A percentile compares a stretch with the other conserved stretches of the same genome.
Conservation (phyloP, 495 filamentous ascomycete genomes). For the Aspergillus sclerotioniger region DNA sequence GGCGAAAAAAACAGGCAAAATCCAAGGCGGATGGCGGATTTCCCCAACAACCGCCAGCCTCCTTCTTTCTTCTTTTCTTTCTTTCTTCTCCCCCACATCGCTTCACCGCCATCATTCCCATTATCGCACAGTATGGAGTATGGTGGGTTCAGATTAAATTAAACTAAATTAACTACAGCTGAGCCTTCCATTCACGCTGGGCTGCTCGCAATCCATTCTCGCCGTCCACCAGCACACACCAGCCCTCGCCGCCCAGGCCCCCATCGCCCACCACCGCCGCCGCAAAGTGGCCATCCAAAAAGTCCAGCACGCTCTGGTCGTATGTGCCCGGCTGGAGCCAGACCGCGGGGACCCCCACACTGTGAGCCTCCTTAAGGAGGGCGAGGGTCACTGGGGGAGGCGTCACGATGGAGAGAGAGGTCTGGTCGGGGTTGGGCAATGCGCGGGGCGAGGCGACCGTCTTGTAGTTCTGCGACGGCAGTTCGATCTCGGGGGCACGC, state of each 20-base stretch:
- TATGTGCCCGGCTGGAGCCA: conserved; percentile 94
- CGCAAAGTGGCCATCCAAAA: conserved; percentile 62
- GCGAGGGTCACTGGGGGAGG: conserved; percentile 68
- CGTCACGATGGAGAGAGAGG: conserved; percentile 81
- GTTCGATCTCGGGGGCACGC: conserved; percentile 55
- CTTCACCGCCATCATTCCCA: conserved; percentile 15
- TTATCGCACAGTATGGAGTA: too few relatives aligned
- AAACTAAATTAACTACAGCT: conserved; percentile 28
- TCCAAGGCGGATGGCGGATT: background rate
- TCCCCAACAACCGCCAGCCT: background rate
- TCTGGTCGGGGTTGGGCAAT: conserved; percentile 64
- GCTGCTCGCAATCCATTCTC: conserved; percentile 65
- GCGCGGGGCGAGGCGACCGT: conserved; percentile 63
- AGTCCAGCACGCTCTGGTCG: conserved; percentile 68
- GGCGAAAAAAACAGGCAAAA: conserved; percentile 1
- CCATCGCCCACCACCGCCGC: conserved; percentile 70
- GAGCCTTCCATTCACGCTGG: conserved; percentile 49
- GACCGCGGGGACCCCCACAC: conserved; percentile 72
- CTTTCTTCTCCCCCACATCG: background rate
- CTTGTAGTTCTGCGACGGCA: conserved; percentile 52
- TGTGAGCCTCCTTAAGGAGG: conserved; percentile 75
- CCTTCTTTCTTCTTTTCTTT: conserved; percentile 1
- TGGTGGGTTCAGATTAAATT: background rate
- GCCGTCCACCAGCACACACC: conserved; percentile 91
- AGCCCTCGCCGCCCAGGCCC: conserved; percentile 69